Evolutionary conservation across 257 asterid species (phyloP).

Genomic region (Solanum piurae): DNA sequence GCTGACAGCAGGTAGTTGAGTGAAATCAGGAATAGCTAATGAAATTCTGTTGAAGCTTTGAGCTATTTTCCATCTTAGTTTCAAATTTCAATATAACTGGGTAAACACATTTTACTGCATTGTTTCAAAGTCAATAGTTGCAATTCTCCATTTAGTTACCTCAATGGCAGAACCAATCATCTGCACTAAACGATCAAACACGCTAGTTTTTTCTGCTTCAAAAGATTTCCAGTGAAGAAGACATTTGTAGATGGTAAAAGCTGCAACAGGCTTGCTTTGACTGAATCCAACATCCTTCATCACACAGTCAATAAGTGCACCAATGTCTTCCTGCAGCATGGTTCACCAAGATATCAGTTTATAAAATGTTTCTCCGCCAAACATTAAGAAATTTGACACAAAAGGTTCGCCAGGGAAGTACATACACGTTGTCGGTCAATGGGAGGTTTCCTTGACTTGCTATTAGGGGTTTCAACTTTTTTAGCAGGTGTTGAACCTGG

Average conservation of each 20-base stretch:
- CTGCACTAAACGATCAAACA: constrained; percentile 93
- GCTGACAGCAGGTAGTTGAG: background rate
- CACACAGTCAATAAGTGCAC: constrained; percentile 74
- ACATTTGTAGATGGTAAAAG: constrained; percentile 92
- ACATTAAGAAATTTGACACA: background rate
- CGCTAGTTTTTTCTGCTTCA: constrained; percentile 97
- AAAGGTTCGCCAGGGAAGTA: constrained; percentile 6
- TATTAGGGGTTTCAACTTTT: constrained; percentile 66
- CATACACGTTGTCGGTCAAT: constrained; percentile 71
- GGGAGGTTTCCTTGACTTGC: constrained; percentile 76
- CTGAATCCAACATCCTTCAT: constrained; percentile 87
- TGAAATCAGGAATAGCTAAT: background rate
- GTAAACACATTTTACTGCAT: background rate
- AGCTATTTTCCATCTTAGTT: background rate
- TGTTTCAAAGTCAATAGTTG: background rate
- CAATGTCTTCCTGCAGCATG: constrained; percentile 85
- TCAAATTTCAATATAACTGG: background rate
- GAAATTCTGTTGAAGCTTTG: background rate
- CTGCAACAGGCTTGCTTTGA: constrained; percentile 96
- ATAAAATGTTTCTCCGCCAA: background rate
- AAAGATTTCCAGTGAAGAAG: constrained; percentile 97
- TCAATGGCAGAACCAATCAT: constrained; percentile 83
- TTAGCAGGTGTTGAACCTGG: constrained; percentile 30
- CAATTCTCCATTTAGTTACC: background rate
- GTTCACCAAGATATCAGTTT: constrained; percentile 5